Evolutionary conservation across 148 eudicot species (phyloP), one percentile per base, ranked within the genome.

Genomic region (Oxyria digyna): DNA sequence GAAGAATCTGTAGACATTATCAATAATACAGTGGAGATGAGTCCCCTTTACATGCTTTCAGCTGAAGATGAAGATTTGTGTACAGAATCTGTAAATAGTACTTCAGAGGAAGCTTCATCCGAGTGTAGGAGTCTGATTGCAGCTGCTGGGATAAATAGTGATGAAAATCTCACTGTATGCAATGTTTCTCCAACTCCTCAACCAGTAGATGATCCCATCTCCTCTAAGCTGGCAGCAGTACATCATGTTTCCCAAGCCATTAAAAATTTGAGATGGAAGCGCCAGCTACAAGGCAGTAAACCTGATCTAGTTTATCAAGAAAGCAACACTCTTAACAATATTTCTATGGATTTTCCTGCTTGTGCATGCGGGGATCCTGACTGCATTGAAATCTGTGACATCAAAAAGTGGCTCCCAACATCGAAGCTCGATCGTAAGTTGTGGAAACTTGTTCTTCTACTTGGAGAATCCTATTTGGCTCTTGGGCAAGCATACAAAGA

Each of bases 191-290:
- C 82, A 71, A 26, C 80, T 65, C 71, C 83, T 62, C 79, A 81
- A 77, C 69, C 79, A 59, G 73, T 82, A 72, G 70, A 78, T 37
- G 95, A 93, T 83, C 87, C 86, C 63, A 74, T 88, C 43, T 85
- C 92, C 74, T 81, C 96, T 38, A 93, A 85, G 79, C 83, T 88
- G 54, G 87, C 96, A 68, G 99, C 99, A 24, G 85, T 94, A 57
- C 97, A 94, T 80, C 99, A 94, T 77, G 88, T 94, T 75, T 90
- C 97, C 74, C 99, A 87, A 76, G 99, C 99, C 73, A 94, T 94
- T 50, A 94, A 94, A 85, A 86, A 91, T 41, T 78, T 94, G 69
- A 84, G 97, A 78, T 90, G 96, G 96, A 90, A 78, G 71, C 89
- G 99, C 14, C 85, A 89, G 72, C 80, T 78, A 48, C 87, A 88